A percentile compares a stretch with the other conserved stretches of the same genome.
These are phyloP conservation scores for Torulaspora indica DNA, from an alignment of 805 yeast genomes.

Conservation along the genomic window DNA sequence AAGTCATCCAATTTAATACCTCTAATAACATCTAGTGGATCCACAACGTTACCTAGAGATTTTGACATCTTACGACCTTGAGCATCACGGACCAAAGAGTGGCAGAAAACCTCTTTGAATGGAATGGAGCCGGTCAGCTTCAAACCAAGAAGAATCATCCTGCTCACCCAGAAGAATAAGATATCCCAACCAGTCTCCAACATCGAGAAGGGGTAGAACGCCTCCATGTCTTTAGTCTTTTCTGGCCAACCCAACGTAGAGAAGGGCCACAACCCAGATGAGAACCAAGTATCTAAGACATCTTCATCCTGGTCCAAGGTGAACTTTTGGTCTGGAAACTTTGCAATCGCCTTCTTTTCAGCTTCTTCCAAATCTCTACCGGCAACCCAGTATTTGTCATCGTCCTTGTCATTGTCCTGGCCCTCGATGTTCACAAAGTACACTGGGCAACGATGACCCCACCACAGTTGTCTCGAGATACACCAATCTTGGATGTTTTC, in stretches of 20 bases:
- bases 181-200: conserved; percentile 99
- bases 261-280: conserved; percentile 97
- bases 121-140: conserved; percentile 90
- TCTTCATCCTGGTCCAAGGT: conserved; percentile 94
- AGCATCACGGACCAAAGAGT: conserved; percentile 96
- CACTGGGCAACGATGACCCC: conserved; percentile 98
- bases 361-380: conserved; percentile 86
- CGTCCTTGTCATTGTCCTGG: conserved; percentile 51
- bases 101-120: conserved; percentile 95
- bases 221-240: conserved; percentile 63
- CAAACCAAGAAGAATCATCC: conserved; percentile 90
- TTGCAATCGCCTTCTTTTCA: conserved; percentile 64
- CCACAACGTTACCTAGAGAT: conserved; percentile 93
- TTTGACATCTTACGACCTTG: conserved; percentile 99
- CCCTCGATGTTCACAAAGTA: conserved; percentile 83
- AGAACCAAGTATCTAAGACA: conserved; percentile 98
- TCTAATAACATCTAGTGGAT: conserved; percentile 87
- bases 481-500: conserved; percentile 98
- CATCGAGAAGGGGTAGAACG: conserved; percentile 86
- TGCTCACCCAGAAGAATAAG: conserved; percentile 96
- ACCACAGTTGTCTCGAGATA: conserved; percentile 89
- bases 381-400: conserved; percentile 82
- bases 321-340: conserved; percentile 65
- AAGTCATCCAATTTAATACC: conserved; percentile 80
- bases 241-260: conserved; percentile 96